Conservation (phyloP, 768 basidiomycete species). For the Naganishia antarctica region DNA sequence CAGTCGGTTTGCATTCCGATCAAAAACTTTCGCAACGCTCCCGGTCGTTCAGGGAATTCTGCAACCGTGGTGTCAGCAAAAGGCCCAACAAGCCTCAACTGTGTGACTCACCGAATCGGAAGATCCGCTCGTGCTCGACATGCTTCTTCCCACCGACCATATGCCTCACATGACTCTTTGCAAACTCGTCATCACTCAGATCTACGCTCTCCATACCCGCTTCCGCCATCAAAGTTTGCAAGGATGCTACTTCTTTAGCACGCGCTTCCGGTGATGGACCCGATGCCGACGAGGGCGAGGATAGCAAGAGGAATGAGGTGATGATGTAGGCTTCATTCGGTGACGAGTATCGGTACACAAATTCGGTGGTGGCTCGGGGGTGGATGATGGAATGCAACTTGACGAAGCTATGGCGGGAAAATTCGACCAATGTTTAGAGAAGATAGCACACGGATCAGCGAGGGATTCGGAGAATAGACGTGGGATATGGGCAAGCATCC, state of each 20-base stretch:
- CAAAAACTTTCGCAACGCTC: constrained; percentile 84
- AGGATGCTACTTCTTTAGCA: constrained; percentile 49
- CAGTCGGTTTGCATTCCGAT: constrained; percentile 73
- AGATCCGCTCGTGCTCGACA: constrained; percentile 78
- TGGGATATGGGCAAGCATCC: constrained; percentile 5
- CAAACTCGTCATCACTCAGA: constrained; percentile 90
- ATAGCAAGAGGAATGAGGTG: constrained; percentile 75
- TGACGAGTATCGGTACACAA: constrained; percentile 77
- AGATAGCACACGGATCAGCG: constrained; percentile 9
- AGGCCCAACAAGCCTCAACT: not conserved
- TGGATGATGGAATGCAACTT: constrained; percentile 79
- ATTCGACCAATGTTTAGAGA: not conserved
- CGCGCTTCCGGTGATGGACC: constrained; percentile 49
- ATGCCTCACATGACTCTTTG: constrained; percentile 88
- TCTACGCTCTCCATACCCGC: constrained; percentile 78
- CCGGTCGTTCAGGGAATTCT: constrained; percentile 96
- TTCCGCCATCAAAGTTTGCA: constrained; percentile 62
- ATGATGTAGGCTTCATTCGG: constrained; percentile 74
- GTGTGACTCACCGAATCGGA: constrained; percentile 76
- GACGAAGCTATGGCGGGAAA: constrained; percentile 62
- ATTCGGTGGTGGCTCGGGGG: constrained; percentile 90
- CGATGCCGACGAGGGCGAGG: constrained; percentile 53
- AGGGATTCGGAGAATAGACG: no score
- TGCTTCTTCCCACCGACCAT: constrained; percentile 80
- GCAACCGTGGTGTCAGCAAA: constrained; percentile 1